These are phyloP conservation scores for Leptographium flavum DNA, from an alignment of 2,329 filamentous ascomycete species.

Conservation along the genomic window DNA sequence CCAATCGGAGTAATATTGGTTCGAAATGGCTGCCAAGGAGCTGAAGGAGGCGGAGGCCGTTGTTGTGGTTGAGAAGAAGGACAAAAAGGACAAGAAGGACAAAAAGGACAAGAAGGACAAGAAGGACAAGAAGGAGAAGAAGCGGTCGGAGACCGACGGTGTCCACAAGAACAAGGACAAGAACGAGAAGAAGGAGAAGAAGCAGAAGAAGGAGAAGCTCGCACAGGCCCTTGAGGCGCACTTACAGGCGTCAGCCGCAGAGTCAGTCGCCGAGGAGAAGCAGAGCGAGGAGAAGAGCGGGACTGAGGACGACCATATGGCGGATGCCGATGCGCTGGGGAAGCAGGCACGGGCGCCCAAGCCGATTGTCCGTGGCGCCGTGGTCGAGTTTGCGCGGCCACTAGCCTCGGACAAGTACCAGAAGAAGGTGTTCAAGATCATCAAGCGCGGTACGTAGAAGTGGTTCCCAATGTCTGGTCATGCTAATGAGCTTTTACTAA, in stretches of 20 bases:
- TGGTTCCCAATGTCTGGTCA: not conserved
- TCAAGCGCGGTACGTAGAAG: constrained; percentile 41
- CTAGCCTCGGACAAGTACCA: constrained; percentile 64
- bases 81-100: constrained; percentile 10
- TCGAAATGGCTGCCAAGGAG: constrained; percentile 9
- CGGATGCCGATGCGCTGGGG: constrained; percentile 28
- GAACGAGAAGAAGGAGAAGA: constrained; percentile 52
- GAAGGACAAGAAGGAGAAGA: constrained; percentile 43
- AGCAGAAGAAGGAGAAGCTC: constrained; percentile 61
- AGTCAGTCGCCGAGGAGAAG: constrained; percentile 19
- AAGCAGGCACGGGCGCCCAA: constrained; percentile 17
- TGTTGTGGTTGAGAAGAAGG: constrained; percentile 1
- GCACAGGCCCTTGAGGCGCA: constrained; percentile 51
- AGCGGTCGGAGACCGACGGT: constrained; percentile 39
- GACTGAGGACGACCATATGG: constrained; percentile 29
- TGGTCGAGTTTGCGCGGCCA: constrained; percentile 75
- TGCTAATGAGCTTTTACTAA: not conserved
- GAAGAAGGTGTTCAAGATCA: constrained; percentile 51
- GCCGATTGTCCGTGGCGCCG: constrained; percentile 24
- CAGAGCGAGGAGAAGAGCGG: constrained; percentile 13
- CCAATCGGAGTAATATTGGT: constrained; percentile 3
- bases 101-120: constrained; percentile 22
- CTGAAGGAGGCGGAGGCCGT: constrained; percentile 11
- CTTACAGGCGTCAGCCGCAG: constrained; percentile 39
- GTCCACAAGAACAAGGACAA: constrained; percentile 38